Evolutionary conservation across 1,284 basidiomycete species (phyloP).

Genomic region (Naganishia sp.): DNA sequence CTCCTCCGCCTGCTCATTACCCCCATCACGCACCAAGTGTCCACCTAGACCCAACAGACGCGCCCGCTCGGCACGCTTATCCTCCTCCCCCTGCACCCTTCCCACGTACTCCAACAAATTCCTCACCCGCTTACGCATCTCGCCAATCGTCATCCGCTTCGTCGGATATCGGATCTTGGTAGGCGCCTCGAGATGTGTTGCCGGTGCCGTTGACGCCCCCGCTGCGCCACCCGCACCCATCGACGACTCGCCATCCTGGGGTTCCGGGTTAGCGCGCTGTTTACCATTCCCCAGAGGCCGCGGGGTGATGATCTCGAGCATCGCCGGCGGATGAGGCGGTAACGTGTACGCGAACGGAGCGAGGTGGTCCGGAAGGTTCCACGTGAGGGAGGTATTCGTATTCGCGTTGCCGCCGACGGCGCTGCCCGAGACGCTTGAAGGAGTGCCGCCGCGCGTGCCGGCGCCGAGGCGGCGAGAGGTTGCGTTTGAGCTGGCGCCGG

Average conservation of each 20-base stretch:
- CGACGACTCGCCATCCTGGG: constrained; percentile 36
- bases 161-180: constrained; percentile 92
- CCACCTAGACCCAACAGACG: constrained; percentile 61
- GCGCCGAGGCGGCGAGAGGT: constrained; percentile 10
- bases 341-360: constrained; percentile 82
- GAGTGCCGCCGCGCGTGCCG: constrained; percentile 26
- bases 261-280: constrained; percentile 11
- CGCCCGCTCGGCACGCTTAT: constrained; percentile 68
- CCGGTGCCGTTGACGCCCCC: constrained; percentile 36
- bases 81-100: constrained; percentile 66
- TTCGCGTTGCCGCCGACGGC: not conserved
- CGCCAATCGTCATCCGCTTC: constrained; percentile 88
- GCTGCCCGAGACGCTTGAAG: constrained; percentile 25
- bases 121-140: constrained; percentile 95
- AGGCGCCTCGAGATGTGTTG: constrained; percentile 70
- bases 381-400: constrained; percentile 57
- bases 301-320: constrained; percentile 66
- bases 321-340: constrained; percentile 70
- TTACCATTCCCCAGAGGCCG: constrained; percentile 37
- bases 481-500: constrained; percentile 22
- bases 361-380: constrained; percentile 92
- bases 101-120: constrained; percentile 84
- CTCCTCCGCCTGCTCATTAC: constrained; percentile 29
- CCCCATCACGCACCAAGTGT: not conserved
- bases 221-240: too few relatives aligned